Evolutionary conservation across 2,329 filamentous ascomycete genomes (phyloP), one percentile per base, ranked within the genome.

Genomic region (Colletotrichum chlorophyti): DNA sequence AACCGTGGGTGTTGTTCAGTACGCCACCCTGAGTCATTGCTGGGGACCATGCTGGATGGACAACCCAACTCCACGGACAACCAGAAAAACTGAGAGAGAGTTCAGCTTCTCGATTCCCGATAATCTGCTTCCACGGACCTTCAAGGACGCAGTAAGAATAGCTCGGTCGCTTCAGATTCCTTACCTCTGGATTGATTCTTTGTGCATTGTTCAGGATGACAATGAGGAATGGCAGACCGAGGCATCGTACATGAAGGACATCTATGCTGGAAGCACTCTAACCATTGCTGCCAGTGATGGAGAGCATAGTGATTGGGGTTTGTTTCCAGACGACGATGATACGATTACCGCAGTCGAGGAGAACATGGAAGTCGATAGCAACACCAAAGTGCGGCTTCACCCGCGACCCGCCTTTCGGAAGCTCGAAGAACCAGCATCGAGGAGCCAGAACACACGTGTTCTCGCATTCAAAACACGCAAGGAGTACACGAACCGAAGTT

Each of bases 161-260:
- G 29, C 31, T 2, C 26, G 26, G 2, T 26, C 46, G 1, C n/a
- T 57, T 1, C n/a, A 3, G 0, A 52, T 52, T 1, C 31, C 47
- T 2, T 52, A 19, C 27, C 3, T 40, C 5, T 57, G 53, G 47
- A 57, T 57, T 8, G 47, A 57, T 8, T 57, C 53, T 0, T 15
- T 57, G 0, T 57, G 53, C 6, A 57, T 45, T 12, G 4, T 52
- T 4, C 53, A 57, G 21, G 53, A 57, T 3, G 53, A 46, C n/a
- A 19, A 12, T 6, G 32, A 15, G 3, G 47, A 57, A 4, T 52
- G 53, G 53, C 31, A 40, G 14, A 10, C 11, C 6, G 53, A 57
- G 15, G 53, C 38, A 2, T 51, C 53, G 6, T 12, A 32, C 0
- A 57, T 57, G 53, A 17, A 21, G 6, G 21, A 45, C 1, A 21